Percentiles rank a stretch among this genome's conserved stretches.
Conservation (phyloP, 2,329 filamentous ascomycete species). For the Pseudogymnoascus sp. region DNA sequence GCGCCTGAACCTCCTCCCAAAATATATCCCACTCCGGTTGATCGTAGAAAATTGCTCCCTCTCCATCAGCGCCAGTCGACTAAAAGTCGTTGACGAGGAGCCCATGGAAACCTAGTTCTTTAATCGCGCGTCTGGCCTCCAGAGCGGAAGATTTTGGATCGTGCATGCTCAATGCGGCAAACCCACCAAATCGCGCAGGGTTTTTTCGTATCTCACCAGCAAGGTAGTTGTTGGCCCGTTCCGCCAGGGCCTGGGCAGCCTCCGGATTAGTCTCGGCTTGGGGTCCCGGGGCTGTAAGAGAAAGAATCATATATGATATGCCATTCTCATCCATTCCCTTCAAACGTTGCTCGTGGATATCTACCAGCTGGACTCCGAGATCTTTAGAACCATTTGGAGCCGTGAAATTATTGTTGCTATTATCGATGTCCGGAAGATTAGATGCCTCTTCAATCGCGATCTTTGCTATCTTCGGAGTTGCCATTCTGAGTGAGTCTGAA, state of each 20-base stretch:
- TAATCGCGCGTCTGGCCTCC: not conserved
- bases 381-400: constrained; percentile 48
- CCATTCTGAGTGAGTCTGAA: not conserved
- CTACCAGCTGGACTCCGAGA: constrained; percentile 35
- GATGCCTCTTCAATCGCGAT: constrained; percentile 54
- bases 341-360: constrained; percentile 29
- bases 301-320: constrained; percentile 40
- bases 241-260: not conserved
- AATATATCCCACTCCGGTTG: not conserved
- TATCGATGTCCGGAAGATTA: constrained; percentile 46
- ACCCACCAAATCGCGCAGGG: not conserved
- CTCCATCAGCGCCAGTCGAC: not conserved
- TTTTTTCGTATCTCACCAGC: not conserved
- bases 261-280: constrained; percentile 35
- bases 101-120: not conserved
- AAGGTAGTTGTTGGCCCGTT: not conserved
- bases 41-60: not conserved
- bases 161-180: not conserved
- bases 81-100: not conserved
- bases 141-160: not conserved
- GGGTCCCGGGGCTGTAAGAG: constrained; percentile 40
- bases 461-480: constrained; percentile 44
- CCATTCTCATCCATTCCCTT: constrained; percentile 38
- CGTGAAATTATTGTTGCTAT: constrained; percentile 53
- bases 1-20: not conserved